These are phyloP conservation scores for Sphaerulina musiva DNA, from an alignment of 2,329 filamentous ascomycete genomes.

Conservation along the genomic window DNA sequence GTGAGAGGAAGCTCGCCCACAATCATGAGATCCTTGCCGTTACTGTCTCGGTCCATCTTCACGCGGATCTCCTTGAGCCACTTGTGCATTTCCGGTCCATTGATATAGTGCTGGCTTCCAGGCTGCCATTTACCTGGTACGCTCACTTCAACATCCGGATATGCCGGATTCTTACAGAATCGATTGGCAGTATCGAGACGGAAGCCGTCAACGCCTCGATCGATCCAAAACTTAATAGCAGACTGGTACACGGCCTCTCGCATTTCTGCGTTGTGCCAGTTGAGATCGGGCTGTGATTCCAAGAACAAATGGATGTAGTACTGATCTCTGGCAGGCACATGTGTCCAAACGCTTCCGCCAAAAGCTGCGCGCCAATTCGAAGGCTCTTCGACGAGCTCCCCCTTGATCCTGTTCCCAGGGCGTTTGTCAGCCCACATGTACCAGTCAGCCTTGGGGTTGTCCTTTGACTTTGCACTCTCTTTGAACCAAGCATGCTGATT, in stretches of 20 bases:
- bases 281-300: conserved; percentile 73
- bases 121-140: conserved; percentile 22
- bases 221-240: conserved; percentile 62
- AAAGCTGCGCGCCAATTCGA: conserved; percentile 68
- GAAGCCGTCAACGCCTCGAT: conserved; percentile 55
- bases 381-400: conserved; percentile 49
- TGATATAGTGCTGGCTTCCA: conserved; percentile 23
- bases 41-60: conserved; percentile 19
- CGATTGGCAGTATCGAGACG: conserved; percentile 30
- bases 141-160: conserved; percentile 21
- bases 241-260: conserved; percentile 61
- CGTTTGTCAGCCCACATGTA: conserved; percentile 53
- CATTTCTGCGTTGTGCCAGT: conserved; percentile 68
- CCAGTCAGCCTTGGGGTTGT: conserved; percentile 50
- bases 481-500: conserved; percentile 56
- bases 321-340: conserved; percentile 64
- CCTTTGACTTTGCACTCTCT: conserved; percentile 47
- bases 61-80: conserved; percentile 41
- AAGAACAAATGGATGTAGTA: conserved; percentile 75
- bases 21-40: conserved; percentile 38
- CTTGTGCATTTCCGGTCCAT: conserved; percentile 42
- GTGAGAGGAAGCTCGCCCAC: conserved; percentile 49
- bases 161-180: conserved; percentile 24
- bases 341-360: conserved; percentile 58
- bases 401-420: conserved; percentile 14